Conservation (phyloP, 108 stramenopile genomes). For the Stephanodiscus minutulus region DNA sequence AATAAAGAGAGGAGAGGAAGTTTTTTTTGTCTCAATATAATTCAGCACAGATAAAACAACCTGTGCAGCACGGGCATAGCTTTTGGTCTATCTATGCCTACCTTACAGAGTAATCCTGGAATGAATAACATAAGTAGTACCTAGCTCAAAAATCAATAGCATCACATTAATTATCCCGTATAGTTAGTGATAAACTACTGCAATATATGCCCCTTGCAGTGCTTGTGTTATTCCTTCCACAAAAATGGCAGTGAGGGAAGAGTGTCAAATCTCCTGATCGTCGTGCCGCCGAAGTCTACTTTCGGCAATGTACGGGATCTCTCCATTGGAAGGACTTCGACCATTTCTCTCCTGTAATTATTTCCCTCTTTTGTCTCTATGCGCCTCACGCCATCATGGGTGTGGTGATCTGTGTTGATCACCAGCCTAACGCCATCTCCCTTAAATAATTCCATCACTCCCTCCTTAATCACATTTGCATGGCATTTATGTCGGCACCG, state of each 20-base stretch:
- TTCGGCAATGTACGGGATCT: constrained; percentile 1
- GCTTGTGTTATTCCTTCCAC: background rate
- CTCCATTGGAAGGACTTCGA: background rate
- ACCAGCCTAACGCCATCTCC: background rate
- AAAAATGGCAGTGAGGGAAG: background rate
- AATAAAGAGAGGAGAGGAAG: no score
- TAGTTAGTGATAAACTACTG: background rate
- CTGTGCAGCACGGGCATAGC: no score
- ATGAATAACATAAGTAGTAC: no score
- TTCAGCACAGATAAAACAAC: no score
- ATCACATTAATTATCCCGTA: background rate
- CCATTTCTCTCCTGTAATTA: background rate
- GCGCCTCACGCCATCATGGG: background rate
- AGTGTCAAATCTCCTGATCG: background rate
- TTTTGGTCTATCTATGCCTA: no score
- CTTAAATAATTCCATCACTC: background rate
- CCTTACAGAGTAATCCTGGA: no score
- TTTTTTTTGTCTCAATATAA: no score
- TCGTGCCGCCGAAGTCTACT: constrained; percentile 9
- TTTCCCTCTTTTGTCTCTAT: background rate
- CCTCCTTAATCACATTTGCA: constrained; percentile 10
- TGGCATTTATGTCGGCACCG: constrained; percentile 8
- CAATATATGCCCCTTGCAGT: background rate
- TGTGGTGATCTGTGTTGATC: background rate
- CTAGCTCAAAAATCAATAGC: no score